phyloP scores from a whole-genome alignment of 164 flowering plant genomes.

The Liriodendron chinense region DNA sequence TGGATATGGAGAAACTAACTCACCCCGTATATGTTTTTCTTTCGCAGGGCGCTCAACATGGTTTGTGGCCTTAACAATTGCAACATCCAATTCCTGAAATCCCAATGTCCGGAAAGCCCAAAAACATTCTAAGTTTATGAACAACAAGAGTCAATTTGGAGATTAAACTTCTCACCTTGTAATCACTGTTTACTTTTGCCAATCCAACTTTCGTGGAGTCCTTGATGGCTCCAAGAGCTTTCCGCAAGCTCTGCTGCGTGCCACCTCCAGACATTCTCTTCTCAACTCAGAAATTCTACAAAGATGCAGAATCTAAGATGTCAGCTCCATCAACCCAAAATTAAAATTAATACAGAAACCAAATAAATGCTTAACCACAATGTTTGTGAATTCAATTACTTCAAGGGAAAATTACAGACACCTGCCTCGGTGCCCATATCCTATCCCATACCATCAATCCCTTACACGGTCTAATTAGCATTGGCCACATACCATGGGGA shows the following conservation, averaged over 20 bases:
- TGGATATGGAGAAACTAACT: not conserved
- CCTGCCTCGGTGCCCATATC: too few relatives aligned
- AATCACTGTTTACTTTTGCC: conserved; percentile 96
- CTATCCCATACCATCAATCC: too few relatives aligned
- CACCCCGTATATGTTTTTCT: conserved; percentile 56
- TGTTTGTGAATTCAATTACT: not conserved
- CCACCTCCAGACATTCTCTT: conserved; percentile 80
- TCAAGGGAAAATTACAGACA: not conserved
- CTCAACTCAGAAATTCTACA: conserved; percentile 28
- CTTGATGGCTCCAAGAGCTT: conserved; percentile 91
- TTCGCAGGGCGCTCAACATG: conserved; percentile 52
- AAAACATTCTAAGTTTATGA: not conserved
- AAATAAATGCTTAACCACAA: not conserved
- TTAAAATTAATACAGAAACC: not conserved
- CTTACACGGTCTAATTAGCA: too few relatives aligned
- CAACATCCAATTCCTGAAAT: conserved; percentile 51
- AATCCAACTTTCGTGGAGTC: conserved; percentile 91
- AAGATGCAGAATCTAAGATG: not conserved
- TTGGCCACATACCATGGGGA: too few relatives aligned
- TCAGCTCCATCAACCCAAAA: not conserved
- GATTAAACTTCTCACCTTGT: conserved; percentile 55
- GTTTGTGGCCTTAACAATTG: conserved; percentile 65
- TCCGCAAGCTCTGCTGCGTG: conserved; percentile 78
- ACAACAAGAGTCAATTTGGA: not conserved
- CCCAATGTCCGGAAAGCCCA: not conserved